A percentile compares a stretch with the other conserved stretches of the same genome.
phyloP scores from a whole-genome alignment of 2,329 filamentous ascomycete genomes.

The Colletotrichum lentis region DNA sequence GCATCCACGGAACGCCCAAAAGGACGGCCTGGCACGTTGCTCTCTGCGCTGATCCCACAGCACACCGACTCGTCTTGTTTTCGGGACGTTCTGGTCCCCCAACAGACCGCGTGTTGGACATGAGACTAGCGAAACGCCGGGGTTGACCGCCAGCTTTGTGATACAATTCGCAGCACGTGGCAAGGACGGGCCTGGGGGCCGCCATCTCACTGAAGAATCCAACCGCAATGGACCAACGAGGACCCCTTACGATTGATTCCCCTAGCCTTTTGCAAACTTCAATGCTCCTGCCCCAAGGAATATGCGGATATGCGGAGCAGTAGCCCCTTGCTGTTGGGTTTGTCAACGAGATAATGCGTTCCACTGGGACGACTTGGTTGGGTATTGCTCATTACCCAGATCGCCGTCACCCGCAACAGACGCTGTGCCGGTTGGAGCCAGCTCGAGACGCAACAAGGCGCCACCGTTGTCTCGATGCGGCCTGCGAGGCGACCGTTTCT shows the following conservation, averaged over 20 bases:
- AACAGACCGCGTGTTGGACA: slow-evolving; percentile 6
- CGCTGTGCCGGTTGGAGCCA: slow-evolving; percentile 1
- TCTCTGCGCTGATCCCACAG: slow-evolving; percentile 9
- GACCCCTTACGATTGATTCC: slow-evolving; percentile 9
- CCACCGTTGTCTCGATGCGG: neutral
- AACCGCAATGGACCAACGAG: slow-evolving; percentile 20
- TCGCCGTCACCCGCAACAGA: slow-evolving; percentile 21
- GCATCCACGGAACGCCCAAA: slow-evolving; percentile 1
- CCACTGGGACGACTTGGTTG: neutral
- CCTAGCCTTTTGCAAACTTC: slow-evolving; percentile 16
- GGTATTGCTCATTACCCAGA: slow-evolving; percentile 7
- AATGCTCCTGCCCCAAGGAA: too few relatives aligned
- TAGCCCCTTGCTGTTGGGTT: slow-evolving; percentile 2
- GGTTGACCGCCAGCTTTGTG: slow-evolving; percentile 7
- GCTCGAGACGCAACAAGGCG: neutral
- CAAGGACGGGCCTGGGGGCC: slow-evolving; percentile 32
- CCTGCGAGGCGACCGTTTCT: neutral
- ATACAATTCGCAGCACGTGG: slow-evolving; percentile 26
- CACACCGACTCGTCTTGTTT: slow-evolving; percentile 27
- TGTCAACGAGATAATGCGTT: neutral
- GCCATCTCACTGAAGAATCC: slow-evolving; percentile 28
- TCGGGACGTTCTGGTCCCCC: slow-evolving; percentile 9
- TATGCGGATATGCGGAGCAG: slow-evolving; percentile 1
- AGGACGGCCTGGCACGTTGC: neutral
- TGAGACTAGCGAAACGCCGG: slow-evolving; percentile 2